A percentile compares a stretch with the other conserved stretches of the same genome.
These are phyloP conservation scores for Paecilomyces sp. DNA, from an alignment of 2,329 filamentous ascomycete genomes.

Conservation along the genomic window DNA sequence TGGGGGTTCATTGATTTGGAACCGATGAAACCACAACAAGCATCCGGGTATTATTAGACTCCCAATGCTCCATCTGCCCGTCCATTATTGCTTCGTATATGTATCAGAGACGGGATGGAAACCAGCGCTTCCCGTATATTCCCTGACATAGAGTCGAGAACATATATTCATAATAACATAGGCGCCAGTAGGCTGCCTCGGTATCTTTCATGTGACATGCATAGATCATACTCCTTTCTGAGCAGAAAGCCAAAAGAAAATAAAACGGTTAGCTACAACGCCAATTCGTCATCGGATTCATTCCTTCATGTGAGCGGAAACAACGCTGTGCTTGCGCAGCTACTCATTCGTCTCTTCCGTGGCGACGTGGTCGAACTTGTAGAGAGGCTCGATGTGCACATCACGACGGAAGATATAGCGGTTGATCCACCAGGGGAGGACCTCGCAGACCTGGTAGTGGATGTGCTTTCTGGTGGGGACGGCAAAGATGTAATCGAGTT, in stretches of 20 bases:
- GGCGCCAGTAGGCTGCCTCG: neutral
- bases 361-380: constrained; percentile 35
- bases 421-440: constrained; percentile 55
- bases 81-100: no score
- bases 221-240: no score
- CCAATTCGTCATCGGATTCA: neutral
- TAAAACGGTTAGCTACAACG: neutral
- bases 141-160: neutral
- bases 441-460: constrained; percentile 50
- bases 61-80: no score
- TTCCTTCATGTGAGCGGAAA: neutral
- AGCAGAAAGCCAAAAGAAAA: neutral
- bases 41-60: no score
- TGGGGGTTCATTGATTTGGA: no score
- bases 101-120: no score
- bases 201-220: no score
- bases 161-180: neutral
- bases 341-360: neutral
- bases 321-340: constrained; percentile 1
- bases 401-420: constrained; percentile 49
- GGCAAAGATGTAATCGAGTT: constrained; percentile 53
- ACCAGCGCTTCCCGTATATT: no score
- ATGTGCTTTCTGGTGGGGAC: constrained; percentile 53
- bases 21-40: no score
- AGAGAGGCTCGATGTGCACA: constrained; percentile 43